Base-by-base conservation (phyloP, 2,329 filamentous ascomycete species). In the Xylaria hypoxylon region DNA sequence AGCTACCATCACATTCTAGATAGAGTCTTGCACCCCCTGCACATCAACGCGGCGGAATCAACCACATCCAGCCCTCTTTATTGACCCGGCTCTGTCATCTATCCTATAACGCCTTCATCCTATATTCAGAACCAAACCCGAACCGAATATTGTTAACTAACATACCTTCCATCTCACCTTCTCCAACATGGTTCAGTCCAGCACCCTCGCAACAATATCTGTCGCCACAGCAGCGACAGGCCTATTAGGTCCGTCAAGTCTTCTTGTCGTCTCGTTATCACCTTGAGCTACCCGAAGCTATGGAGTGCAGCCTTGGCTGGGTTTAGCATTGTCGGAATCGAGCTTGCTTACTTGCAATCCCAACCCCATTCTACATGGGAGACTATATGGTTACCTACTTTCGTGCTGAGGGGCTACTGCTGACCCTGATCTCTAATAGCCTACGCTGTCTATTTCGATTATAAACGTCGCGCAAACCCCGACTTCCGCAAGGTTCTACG, bases 391-490 rank as follows among this genome's bases (percentile, higher is more conserved):
- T 17, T 13, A 11, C 26, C 5, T 26, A 35, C 55, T 28, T 59
- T n/a, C 4, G 40, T 47, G 35, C 45, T 68, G 69, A 74, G 67
- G 51, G 64, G 62, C 67, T 42, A 67, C 59, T 62, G 31, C 44
- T 74, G 19, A 68, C 44, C 4, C 17, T 17, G 26, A 26, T 52
- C 26, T 51, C 59, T 10, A 31, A 71, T 24, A 90, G 88, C 86
- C 72, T 91, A 91, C 75, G 88, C 85, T 70, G 78, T 87, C 73
- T 92, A 90, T 81, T 92, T 92, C 79, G 89, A 92, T 79, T 86
- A 89, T 76, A 85, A 87, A 77, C 86, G 89, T 73, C 87, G 89
- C 71, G 85, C 83, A 76, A 83, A 89, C 74, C 81, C 88, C 75
- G 86, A 89, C 73, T 92, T 91, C 82, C 85, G 89, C 74, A 87